phyloP scores from a whole-genome alignment of 345 rosid genomes.

The Trapa incisa region DNA sequence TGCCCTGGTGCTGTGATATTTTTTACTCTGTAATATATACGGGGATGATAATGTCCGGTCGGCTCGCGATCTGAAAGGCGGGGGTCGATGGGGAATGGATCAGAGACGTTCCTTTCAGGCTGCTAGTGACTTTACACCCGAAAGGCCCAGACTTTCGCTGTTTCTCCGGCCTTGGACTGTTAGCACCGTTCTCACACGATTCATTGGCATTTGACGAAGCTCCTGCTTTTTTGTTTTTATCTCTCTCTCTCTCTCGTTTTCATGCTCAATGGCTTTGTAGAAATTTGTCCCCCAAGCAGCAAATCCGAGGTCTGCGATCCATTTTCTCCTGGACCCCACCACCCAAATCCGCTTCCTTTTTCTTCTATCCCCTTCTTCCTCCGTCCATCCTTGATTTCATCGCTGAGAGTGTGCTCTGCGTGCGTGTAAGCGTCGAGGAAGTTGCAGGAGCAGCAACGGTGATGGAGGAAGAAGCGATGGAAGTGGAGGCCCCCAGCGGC shows the following conservation, averaged over 20 bases:
- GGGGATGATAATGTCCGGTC: too few relatives aligned
- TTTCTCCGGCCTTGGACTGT: neutral
- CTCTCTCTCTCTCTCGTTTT: too few relatives aligned
- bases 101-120: neutral
- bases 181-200: neutral
- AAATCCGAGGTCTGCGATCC: slow-evolving; percentile 5
- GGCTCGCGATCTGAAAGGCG: neutral
- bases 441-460: neutral
- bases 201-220: too few relatives aligned
- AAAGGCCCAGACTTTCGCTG: neutral
- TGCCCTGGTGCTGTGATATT: neutral
- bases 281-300: neutral
- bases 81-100: neutral
- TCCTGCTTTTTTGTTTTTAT: too few relatives aligned
- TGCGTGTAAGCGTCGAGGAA: neutral
- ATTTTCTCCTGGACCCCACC: slow-evolving; percentile 4
- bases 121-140: neutral
- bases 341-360: neutral
- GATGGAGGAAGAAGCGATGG: slow-evolving; percentile 7
- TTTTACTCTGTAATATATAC: too few relatives aligned
- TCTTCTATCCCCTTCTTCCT: neutral
- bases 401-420: neutral
- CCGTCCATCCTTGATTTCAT: neutral
- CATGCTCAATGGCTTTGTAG: too few relatives aligned
- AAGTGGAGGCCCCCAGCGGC: slow-evolving; percentile 1